Conservation (phyloP, 768 basidiomycete species). For the Pulveroboletus sp. region DNA sequence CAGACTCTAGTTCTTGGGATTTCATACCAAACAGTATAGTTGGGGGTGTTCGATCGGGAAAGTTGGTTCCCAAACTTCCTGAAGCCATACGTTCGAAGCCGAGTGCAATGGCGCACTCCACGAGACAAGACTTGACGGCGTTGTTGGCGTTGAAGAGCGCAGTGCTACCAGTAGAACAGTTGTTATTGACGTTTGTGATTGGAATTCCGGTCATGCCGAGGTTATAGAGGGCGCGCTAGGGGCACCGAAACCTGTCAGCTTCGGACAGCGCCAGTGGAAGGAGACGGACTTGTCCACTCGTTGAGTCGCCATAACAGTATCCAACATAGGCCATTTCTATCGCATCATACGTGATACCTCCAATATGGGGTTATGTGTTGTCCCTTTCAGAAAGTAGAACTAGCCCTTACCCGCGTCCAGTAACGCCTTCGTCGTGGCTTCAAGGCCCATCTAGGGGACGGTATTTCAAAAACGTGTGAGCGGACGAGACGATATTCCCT, state of each 20-base stretch:
- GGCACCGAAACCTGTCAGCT: not conserved
- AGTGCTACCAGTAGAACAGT: conserved; percentile 78
- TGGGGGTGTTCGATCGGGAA: conserved; percentile 49
- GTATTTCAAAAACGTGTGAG: not conserved
- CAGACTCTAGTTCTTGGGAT: conserved; percentile 45
- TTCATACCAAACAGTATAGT: conserved; percentile 41
- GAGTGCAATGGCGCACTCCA: conserved; percentile 73
- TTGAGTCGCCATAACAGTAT: conserved; percentile 78
- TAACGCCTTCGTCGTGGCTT: conserved; percentile 82
- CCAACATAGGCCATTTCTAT: conserved; percentile 73
- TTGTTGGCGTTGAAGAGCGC: conserved; percentile 73
- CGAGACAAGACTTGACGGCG: conserved; percentile 62
- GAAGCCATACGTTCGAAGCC: conserved; percentile 85
- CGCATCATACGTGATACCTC: conserved; percentile 79
- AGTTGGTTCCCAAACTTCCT: conserved; percentile 66
- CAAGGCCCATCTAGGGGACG: conserved; percentile 66
- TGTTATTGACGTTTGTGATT: conserved; percentile 84
- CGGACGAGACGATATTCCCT: no score
- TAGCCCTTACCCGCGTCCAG: conserved; percentile 64
- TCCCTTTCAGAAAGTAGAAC: not conserved
- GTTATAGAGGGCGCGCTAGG: conserved; percentile 71
- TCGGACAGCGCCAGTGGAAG: not conserved
- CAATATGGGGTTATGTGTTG: not conserved
- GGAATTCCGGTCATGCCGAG: conserved; percentile 82
- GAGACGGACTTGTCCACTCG: conserved; percentile 62